Conservation (phyloP, 2,329 filamentous ascomycete genomes). For the Fusarium paranaense region DNA sequence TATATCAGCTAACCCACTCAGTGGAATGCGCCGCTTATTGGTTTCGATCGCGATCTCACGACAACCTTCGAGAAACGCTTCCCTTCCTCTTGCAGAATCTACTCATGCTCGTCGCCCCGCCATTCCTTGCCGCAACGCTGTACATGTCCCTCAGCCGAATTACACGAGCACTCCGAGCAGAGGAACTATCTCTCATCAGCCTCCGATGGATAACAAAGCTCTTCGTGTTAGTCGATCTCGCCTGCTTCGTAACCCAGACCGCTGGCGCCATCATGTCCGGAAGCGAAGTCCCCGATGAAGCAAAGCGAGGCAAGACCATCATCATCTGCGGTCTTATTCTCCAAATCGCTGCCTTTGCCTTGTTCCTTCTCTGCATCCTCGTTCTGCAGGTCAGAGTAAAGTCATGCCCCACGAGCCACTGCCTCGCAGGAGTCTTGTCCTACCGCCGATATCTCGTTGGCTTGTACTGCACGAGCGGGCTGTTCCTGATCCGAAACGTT, state of each 20-base stretch:
- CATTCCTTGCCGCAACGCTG: constrained; percentile 55
- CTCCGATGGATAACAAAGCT: constrained; percentile 6
- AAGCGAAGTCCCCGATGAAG: not conserved
- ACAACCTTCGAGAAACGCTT: constrained; percentile 47
- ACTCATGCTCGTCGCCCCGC: constrained; percentile 53
- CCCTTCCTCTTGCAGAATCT: constrained; percentile 54
- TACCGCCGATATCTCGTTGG: constrained; percentile 12
- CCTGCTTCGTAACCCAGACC: not conserved
- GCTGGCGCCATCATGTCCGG: constrained; percentile 13
- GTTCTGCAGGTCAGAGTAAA: constrained; percentile 57
- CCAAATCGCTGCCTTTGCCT: constrained; percentile 1
- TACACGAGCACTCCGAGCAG: constrained; percentile 48
- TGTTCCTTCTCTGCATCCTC: constrained; percentile 46
- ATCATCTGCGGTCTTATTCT: constrained; percentile 4
- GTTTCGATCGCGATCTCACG: constrained; percentile 58
- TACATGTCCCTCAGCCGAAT: constrained; percentile 56
- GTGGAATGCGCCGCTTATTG: constrained; percentile 59
- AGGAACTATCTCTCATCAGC: constrained; percentile 50
- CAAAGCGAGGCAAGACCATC: not conserved
- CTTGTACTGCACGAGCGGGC: constrained; percentile 55
- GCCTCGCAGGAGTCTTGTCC: not conserved
- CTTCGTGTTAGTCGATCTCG: constrained; percentile 6
- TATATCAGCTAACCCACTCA: not conserved
- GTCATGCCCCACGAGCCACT: constrained; percentile 2
- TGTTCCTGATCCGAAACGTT: constrained; percentile 61